phyloP scores from a whole-genome alignment of 202 grass and related monocot genomes.

The Miscanthus sacchariflorus region DNA sequence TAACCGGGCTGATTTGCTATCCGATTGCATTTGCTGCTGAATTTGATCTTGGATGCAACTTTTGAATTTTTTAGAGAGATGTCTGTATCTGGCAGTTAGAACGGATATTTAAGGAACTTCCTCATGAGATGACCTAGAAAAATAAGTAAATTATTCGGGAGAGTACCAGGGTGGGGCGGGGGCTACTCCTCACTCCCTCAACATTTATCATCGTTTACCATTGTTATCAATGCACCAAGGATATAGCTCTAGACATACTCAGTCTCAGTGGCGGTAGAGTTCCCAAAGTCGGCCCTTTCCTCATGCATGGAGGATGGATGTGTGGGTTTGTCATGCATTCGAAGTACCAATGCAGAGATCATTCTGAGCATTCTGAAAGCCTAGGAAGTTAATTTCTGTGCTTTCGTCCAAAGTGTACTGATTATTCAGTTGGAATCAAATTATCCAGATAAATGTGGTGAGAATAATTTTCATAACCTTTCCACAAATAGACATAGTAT shows the following conservation, averaged over 20 bases:
- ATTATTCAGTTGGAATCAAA: background rate
- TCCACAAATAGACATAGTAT: background rate
- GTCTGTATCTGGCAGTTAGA: background rate
- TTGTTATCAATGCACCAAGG: background rate
- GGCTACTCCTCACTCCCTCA: background rate
- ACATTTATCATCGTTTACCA: background rate
- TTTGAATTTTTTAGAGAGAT: background rate
- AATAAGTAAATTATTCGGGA: background rate
- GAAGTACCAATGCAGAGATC: background rate
- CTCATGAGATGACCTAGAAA: background rate
- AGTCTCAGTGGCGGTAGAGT: background rate
- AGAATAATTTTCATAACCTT: background rate
- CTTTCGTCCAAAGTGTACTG: background rate
- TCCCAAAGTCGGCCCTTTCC: background rate
- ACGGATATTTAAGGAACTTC: background rate
- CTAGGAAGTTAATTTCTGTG: background rate
- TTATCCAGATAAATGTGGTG: background rate
- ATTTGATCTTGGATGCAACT: background rate
- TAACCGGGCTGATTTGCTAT: background rate
- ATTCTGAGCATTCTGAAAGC: background rate
- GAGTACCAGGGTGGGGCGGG: background rate
- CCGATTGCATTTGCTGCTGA: background rate
- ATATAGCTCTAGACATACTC: background rate
- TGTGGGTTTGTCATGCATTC: background rate
- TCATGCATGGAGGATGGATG: background rate